Conservation (phyloP, 2,329 filamentous ascomycete genomes). For the Falciphora oryzae region DNA sequence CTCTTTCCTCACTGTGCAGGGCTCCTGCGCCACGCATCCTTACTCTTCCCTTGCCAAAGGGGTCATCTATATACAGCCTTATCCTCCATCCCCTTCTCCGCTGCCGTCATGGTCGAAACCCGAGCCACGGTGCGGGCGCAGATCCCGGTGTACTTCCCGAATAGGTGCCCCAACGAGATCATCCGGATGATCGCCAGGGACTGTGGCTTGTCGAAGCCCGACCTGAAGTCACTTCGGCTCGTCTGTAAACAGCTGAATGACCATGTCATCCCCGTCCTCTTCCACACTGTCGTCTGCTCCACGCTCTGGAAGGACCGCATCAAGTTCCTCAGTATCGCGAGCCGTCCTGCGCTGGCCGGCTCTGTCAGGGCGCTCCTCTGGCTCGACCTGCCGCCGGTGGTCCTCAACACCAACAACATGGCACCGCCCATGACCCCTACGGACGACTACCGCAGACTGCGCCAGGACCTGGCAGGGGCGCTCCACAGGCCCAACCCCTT, state of each 20-base stretch:
- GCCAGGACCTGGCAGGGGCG: not conserved
- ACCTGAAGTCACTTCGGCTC: not conserved
- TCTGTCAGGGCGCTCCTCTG: not conserved
- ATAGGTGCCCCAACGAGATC: not conserved
- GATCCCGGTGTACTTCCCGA: not conserved
- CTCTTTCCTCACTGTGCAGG: no score
- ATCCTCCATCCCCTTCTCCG: no score
- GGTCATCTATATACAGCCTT: no score
- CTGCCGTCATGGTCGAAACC: not conserved
- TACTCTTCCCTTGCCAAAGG: no score
- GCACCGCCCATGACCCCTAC: no score
- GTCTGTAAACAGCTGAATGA: not conserved
- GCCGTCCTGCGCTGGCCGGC: not conserved
- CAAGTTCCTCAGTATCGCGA: not conserved
- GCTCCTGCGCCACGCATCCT: not conserved
- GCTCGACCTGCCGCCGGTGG: not conserved
- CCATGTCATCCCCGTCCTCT: not conserved
- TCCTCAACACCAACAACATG: not conserved
- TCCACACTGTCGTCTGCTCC: not conserved
- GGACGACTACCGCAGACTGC: not conserved
- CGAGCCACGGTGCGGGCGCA: no score
- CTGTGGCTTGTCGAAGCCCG: not conserved
- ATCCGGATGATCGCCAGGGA: not conserved
- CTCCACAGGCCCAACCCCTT: not conserved
- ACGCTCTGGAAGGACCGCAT: not conserved